Evolutionary conservation across 2,329 filamentous ascomycete genomes (phyloP).

Genomic region (Alternaria brassicae): DNA sequence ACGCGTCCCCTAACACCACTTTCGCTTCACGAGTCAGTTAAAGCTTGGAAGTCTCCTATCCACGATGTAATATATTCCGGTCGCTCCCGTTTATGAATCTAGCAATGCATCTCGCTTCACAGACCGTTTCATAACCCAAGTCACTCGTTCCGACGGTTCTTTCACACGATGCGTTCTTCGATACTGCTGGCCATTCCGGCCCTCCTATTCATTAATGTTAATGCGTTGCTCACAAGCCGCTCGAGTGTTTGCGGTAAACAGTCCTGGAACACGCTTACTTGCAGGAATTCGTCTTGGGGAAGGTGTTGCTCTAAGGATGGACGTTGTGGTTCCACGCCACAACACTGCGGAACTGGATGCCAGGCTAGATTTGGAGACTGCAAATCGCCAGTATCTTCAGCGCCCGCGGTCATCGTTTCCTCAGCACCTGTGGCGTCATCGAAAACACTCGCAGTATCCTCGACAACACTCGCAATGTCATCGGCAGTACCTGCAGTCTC

Average conservation of each 20-base stretch:
- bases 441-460: slow-evolving; percentile 5
- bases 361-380: slow-evolving; percentile 20
- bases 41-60: slow-evolving; percentile 4
- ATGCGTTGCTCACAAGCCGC: background rate
- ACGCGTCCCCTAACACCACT: slow-evolving; percentile 8
- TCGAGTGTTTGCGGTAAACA: slow-evolving; percentile 3
- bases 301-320: slow-evolving; percentile 6
- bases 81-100: background rate
- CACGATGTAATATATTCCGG: slow-evolving; percentile 1
- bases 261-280: slow-evolving; percentile 8
- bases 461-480: background rate
- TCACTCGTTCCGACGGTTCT: slow-evolving; percentile 1
- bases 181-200: background rate
- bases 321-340: background rate
- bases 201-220: slow-evolving; percentile 1
- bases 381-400: background rate
- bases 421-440: background rate
- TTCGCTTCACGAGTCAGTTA: slow-evolving; percentile 7
- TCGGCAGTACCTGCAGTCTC: slow-evolving; percentile 1
- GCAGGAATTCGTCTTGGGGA: slow-evolving; percentile 1
- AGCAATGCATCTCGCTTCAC: background rate
- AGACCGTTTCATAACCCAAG: background rate
- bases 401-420: background rate
- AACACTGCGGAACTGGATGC: slow-evolving; percentile 35
- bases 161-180: background rate